Evolutionary conservation across 1,139 yeast genomes (phyloP).

Genomic region (Saccharomyces hybrid): DNA sequence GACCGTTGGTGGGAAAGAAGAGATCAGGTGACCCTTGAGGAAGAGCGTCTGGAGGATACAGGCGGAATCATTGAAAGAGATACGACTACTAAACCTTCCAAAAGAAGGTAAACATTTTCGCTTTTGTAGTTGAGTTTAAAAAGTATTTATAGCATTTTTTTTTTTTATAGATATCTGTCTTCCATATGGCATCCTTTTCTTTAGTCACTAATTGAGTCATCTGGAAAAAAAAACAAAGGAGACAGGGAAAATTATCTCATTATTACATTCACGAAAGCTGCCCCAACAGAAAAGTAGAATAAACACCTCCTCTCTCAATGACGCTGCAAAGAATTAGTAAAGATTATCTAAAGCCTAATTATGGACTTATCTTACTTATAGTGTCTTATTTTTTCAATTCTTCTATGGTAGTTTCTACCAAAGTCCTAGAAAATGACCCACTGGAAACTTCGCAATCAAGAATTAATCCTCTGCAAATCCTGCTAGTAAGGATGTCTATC

Average conservation of each 20-base stretch:
- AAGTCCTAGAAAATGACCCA: constrained; percentile 53
- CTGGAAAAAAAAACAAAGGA: neutral
- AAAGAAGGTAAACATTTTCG: constrained; percentile 30
- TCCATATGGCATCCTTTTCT: neutral
- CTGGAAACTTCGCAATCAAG: constrained; percentile 30
- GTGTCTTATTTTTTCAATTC: constrained; percentile 61
- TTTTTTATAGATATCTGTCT: neutral
- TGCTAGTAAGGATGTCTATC: constrained; percentile 67
- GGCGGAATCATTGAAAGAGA: constrained; percentile 85
- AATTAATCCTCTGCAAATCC: constrained; percentile 69
- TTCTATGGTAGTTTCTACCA: constrained; percentile 62
- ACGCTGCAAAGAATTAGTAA: neutral
- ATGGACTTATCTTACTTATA: constrained; percentile 41
- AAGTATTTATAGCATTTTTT: neutral
- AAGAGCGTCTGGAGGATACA: constrained; percentile 86
- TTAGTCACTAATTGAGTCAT: neutral
- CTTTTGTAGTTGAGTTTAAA: neutral
- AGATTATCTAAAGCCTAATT: constrained; percentile 15
- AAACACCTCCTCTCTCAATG: neutral
- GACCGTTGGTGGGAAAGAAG: constrained; percentile 99
- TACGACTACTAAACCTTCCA: constrained; percentile 35
- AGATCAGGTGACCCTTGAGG: constrained; percentile 82
- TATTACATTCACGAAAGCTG: neutral
- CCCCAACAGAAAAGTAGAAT: neutral
- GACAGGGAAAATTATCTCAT: neutral